Percentiles rank a stretch among this genome's conserved stretches.
Evolutionary conservation across 2,329 filamentous ascomycete species (phyloP).

Genomic region (Claviceps paspali): DNA sequence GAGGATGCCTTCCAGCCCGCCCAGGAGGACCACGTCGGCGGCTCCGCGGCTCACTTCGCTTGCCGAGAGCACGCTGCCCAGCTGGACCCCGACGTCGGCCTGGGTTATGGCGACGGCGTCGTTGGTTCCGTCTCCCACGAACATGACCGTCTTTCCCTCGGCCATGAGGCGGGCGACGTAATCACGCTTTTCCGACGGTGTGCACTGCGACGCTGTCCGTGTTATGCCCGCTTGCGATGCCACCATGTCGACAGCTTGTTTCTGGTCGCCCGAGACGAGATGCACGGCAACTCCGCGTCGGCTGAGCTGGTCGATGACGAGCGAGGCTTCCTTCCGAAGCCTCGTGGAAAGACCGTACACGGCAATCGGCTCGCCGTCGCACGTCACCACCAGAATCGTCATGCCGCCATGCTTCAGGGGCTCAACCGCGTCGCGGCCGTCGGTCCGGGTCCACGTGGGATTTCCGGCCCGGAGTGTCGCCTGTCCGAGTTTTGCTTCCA

Average conservation of each 20-base stretch:
- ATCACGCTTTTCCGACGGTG: slow-evolving; percentile 36
- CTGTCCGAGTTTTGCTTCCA: slow-evolving; percentile 21
- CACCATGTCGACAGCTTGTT: slow-evolving; percentile 29
- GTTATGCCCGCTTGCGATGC: slow-evolving; percentile 26
- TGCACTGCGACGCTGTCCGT: slow-evolving; percentile 28
- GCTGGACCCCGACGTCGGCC: slow-evolving; percentile 44
- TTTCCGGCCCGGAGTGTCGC: slow-evolving; percentile 27
- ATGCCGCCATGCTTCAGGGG: slow-evolving; percentile 10
- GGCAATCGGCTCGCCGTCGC: slow-evolving; percentile 18
- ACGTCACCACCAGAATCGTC: slow-evolving; percentile 15
- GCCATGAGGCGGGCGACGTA: slow-evolving; percentile 30
- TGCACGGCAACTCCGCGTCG: slow-evolving; percentile 32
- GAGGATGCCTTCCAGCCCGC: slow-evolving; percentile 33
- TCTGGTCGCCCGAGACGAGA: slow-evolving; percentile 42
- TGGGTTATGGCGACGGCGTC: slow-evolving; percentile 46
- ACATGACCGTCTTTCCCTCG: slow-evolving; percentile 28
- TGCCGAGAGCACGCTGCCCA: slow-evolving; percentile 27
- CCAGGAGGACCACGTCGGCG: slow-evolving; percentile 42
- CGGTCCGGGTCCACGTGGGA: slow-evolving; percentile 25
- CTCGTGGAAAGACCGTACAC: slow-evolving; percentile 32
- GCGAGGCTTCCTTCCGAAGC: slow-evolving; percentile 22
- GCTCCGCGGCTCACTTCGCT: slow-evolving; percentile 39
- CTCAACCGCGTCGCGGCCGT: slow-evolving; percentile 9
- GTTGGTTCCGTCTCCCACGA: slow-evolving; percentile 50
- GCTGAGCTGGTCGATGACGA: slow-evolving; percentile 29